Conservation (phyloP, 2,329 filamentous ascomycete species). For the Lachnellula occidentalis region DNA sequence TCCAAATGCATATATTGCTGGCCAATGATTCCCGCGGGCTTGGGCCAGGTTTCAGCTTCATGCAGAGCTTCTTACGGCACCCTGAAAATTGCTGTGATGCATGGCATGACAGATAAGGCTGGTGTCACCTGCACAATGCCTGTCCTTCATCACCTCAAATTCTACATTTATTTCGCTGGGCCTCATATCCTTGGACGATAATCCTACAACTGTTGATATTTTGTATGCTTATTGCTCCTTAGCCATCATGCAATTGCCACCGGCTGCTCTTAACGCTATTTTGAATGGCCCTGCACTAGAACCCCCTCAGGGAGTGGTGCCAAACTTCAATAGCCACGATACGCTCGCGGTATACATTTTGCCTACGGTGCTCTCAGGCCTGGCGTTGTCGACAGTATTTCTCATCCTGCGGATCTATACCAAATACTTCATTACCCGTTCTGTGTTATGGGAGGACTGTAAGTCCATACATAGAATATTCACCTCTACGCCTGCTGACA, state of each 20-base stretch:
- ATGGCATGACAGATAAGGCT: not conserved
- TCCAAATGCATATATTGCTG: not conserved
- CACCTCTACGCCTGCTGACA: not conserved
- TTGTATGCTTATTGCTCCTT: not conserved
- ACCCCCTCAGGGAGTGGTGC: not conserved
- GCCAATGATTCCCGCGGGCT: not conserved
- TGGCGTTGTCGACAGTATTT: not conserved
- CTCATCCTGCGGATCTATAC: conserved; percentile 3
- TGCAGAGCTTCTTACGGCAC: too few relatives aligned
- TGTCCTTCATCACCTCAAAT: not conserved
- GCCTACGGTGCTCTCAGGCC: not conserved
- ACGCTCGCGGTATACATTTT: not conserved
- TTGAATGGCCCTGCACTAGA: conserved; percentile 2
- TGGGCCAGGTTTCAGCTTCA: not conserved
- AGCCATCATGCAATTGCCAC: not conserved
- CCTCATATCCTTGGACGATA: not conserved
- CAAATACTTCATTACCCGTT: not conserved
- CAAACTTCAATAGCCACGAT: conserved; percentile 1
- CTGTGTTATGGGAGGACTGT: conserved; percentile 5
- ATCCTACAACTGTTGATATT: not conserved
- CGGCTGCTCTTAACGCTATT: not conserved
- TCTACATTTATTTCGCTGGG: not conserved
- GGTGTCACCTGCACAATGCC: not conserved
- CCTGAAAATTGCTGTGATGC: not conserved
- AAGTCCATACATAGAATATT: not conserved